phyloP scores from a whole-genome alignment of 129 eudicot species.

The Apium graveolens region DNA sequence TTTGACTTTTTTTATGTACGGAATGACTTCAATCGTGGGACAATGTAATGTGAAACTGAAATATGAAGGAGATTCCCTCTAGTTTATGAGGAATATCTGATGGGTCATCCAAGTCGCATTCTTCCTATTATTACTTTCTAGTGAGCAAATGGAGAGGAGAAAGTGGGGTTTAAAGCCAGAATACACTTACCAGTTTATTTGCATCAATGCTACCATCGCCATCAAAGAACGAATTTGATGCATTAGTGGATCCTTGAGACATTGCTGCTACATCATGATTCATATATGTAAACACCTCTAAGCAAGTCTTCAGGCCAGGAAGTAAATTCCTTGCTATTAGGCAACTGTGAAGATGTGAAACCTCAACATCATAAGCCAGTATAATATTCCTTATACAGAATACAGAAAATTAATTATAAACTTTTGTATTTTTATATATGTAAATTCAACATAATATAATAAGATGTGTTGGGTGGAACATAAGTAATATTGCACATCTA shows the following conservation, averaged over 20 bases:
- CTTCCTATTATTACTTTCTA: not conserved
- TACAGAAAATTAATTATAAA: not conserved
- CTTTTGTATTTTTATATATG: not conserved
- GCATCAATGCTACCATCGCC: slow-evolving; percentile 42
- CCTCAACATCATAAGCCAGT: slow-evolving; percentile 11
- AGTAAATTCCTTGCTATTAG: slow-evolving; percentile 84
- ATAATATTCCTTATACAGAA: slow-evolving; percentile 7
- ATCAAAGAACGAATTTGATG: slow-evolving; percentile 34
- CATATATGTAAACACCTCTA: slow-evolving; percentile 77
- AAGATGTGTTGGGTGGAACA: not conserved
- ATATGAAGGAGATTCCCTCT: not conserved
- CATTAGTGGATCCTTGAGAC: slow-evolving; percentile 29
- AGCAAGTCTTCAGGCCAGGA: slow-evolving; percentile 84
- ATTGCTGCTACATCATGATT: slow-evolving; percentile 44
- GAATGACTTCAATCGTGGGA: not conserved
- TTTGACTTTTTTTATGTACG: not conserved
- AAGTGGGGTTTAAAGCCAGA: not conserved
- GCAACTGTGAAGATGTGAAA: slow-evolving; percentile 56
- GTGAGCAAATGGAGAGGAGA: not conserved
- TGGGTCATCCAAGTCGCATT: not conserved
- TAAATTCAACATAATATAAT: not conserved
- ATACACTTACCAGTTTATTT: slow-evolving; percentile 47
- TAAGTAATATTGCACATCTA: not conserved
- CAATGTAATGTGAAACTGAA: not conserved
- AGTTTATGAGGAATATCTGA: not conserved